Conservation (phyloP, 106 monocot species). For the Triglochin maritima region DNA sequence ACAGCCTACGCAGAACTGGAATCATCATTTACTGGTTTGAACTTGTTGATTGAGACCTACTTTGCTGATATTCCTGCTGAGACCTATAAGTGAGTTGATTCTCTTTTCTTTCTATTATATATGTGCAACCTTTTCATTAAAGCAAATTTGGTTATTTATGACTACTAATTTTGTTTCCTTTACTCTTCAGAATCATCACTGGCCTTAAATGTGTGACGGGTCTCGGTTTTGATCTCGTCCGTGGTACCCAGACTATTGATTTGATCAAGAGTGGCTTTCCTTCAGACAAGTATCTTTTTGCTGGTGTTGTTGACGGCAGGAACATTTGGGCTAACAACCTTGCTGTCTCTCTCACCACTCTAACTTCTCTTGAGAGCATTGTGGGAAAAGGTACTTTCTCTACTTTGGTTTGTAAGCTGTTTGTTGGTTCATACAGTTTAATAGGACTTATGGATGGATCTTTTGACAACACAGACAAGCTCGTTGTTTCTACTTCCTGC, state of each 20-base stretch:
- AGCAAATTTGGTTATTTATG: background rate
- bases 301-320: constrained; percentile 52
- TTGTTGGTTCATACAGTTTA: background rate
- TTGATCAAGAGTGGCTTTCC: constrained; percentile 55
- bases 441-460: background rate
- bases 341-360: constrained; percentile 34
- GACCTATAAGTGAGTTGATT: constrained; percentile 58
- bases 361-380: constrained; percentile 38
- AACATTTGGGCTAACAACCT: constrained; percentile 81
- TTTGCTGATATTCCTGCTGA: constrained; percentile 78
- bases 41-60: constrained; percentile 79
- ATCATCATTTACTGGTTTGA: constrained; percentile 54
- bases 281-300: constrained; percentile 52
- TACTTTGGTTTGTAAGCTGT: background rate
- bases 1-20: constrained; percentile 64
- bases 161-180: background rate
- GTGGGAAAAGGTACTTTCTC: constrained; percentile 50
- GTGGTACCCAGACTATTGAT: constrained; percentile 56
- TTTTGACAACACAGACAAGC: constrained; percentile 36
- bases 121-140: no score
- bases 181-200: constrained; percentile 35
- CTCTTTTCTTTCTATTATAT: background rate
- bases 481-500: constrained; percentile 75
- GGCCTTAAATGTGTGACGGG: constrained; percentile 38
- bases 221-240: constrained; percentile 60